A percentile compares a stretch with the other conserved stretches of the same genome.
Evolutionary conservation across 129 eudicot genomes (phyloP).

Genomic region (Flaveria trinervia): DNA sequence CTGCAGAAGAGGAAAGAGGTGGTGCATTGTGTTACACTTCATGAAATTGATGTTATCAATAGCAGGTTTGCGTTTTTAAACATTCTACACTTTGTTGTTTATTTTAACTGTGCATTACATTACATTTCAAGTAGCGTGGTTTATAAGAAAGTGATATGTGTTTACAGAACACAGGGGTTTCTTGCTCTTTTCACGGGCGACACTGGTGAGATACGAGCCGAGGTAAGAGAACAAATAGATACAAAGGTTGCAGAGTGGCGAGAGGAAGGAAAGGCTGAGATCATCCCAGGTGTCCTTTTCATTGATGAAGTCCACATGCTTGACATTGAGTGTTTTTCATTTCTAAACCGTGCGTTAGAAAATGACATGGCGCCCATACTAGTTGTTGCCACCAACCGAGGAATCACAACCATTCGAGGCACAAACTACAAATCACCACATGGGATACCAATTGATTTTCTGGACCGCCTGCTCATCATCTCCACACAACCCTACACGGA

Average conservation of each 20-base stretch:
- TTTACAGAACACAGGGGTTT: constrained; percentile 79
- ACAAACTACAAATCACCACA: constrained; percentile 92
- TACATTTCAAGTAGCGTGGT: not conserved
- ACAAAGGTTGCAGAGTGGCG: constrained; percentile 96
- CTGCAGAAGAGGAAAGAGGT: constrained; percentile 92
- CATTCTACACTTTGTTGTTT: not conserved
- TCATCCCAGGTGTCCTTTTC: constrained; percentile 86
- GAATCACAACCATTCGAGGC: constrained; percentile 85
- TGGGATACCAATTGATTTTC: constrained; percentile 83
- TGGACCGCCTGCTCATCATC: constrained; percentile 84
- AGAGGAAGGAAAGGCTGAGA: constrained; percentile 97
- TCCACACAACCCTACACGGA: constrained; percentile 77
- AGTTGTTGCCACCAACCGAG: constrained; percentile 89
- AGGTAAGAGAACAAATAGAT: constrained; percentile 88
- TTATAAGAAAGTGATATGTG: not conserved
- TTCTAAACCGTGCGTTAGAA: constrained; percentile 84
- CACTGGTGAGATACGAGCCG: constrained; percentile 91
- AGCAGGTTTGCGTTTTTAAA: constrained; percentile 59
- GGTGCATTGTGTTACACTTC: constrained; percentile 91
- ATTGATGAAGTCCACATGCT: constrained; percentile 96
- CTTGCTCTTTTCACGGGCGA: constrained; percentile 92
- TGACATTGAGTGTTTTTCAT: constrained; percentile 86
- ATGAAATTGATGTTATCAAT: constrained; percentile 91
- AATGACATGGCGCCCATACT: constrained; percentile 93
- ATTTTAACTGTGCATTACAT: not conserved